Base-by-base conservation (phyloP, 805 yeast species). In the Clavispora vitiphila region DNA sequence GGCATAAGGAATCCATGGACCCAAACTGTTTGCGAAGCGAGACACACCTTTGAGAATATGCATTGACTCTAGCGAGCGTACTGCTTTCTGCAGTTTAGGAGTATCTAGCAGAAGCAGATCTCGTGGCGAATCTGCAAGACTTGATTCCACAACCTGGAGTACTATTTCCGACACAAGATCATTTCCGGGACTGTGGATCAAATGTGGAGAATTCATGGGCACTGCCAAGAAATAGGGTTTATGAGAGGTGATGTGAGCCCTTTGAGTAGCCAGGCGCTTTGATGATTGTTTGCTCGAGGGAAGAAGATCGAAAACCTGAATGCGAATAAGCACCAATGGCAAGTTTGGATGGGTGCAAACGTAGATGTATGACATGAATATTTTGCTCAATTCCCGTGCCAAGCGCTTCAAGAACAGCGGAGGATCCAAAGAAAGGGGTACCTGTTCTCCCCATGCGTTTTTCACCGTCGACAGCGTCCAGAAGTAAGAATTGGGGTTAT, bases 1-100 rank as follows among this genome's bases (percentile, higher is more conserved):
- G 0, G 95, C 91, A 57, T 84, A 86, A 0, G 82, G 76, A 0
- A 77, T 57, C 95, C 95, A 86, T 7, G 77, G 69, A 0, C 91
- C 95, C 41, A 82, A 54, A 8, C 89, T 71, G 22, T 74, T 65
- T 1, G 82, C 71, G 50, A 76, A 76, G 39, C 90, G 62, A 1
- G 89, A 79, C 18, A 71, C 72, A 3, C 90, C 89, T 42, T 76
- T 71, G 11, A 81, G 53, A 2, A 80, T 65, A 47, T 74, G 78
- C 66, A 80, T 75, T 0, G 83, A 66, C 31, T 76, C 77, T 29
- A 83, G 56, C 1, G 81, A 76, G 43, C 61, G 48, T 3, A 66
- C 48, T 2, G 71, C 67, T 30, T 51, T 57, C 39, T 66, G 70
- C n/a, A 50, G 46, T 57, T 60, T 19, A 66, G 67, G 26, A 65